phyloP scores from a whole-genome alignment of 176 grass and related monocot genomes.

The Aegilops bicornis region DNA sequence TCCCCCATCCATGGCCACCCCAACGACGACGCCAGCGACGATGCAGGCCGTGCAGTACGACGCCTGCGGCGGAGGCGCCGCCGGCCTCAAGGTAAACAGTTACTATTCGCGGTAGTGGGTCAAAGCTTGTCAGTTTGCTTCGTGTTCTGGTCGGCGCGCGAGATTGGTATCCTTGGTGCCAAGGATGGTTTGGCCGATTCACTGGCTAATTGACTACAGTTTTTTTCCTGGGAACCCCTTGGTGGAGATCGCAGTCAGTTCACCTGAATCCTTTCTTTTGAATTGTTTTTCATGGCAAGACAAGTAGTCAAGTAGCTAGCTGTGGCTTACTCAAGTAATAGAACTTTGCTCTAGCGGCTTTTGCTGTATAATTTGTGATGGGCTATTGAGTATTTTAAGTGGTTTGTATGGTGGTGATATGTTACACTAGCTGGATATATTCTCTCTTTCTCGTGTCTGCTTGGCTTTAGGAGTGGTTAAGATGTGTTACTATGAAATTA shows the following conservation, averaged over 20 bases:
- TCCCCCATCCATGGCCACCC: conserved; percentile 17
- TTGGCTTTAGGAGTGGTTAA: neutral
- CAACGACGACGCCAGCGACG: neutral
- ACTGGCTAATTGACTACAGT: neutral
- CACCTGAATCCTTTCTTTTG: neutral
- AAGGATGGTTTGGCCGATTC: neutral
- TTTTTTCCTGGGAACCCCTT: neutral
- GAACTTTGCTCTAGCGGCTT: neutral
- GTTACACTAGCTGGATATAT: too few species aligned
- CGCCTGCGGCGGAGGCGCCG: conserved; percentile 28
- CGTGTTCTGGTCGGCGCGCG: neutral
- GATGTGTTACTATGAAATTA: neutral
- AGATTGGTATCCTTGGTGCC: neutral
- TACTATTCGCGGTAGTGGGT: neutral
- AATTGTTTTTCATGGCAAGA: neutral
- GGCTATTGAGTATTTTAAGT: neutral
- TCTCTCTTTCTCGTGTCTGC: too few species aligned
- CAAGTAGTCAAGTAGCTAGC: neutral
- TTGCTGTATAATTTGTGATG: neutral
- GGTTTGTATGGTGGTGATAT: too few species aligned
- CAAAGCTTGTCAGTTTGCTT: neutral
- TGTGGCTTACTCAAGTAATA: neutral
- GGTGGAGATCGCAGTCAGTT: neutral
- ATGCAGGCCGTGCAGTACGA: conserved; percentile 57
- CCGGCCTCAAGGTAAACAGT: conserved; percentile 30